Percentiles rank a stretch among this genome's conserved stretches.
phyloP scores from a whole-genome alignment of 1,284 basidiomycete species.

The Fomes fomentarius region DNA sequence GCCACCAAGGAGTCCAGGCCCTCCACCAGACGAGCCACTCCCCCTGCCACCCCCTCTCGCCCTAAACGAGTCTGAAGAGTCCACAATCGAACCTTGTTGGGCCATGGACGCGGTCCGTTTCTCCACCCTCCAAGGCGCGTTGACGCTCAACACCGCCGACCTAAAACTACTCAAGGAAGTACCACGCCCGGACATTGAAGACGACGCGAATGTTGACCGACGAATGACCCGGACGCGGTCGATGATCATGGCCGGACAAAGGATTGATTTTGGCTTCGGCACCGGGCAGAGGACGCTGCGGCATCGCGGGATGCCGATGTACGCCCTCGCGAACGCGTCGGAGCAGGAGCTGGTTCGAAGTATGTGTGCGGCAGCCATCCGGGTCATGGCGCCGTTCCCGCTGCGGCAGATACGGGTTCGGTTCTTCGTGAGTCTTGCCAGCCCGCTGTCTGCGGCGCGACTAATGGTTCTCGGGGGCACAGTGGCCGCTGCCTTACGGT shows the following conservation, averaged over 20 bases:
- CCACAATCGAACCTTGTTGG: constrained; percentile 1
- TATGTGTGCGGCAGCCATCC: background rate
- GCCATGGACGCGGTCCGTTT: constrained; percentile 10
- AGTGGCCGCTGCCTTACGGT: constrained; percentile 16
- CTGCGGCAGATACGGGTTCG: constrained; percentile 9
- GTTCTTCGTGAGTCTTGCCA: constrained; percentile 9
- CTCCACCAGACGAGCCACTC: constrained; percentile 1
- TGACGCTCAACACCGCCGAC: constrained; percentile 1
- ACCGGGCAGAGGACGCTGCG: background rate
- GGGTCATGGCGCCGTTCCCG: constrained; percentile 1
- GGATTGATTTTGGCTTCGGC: constrained; percentile 15
- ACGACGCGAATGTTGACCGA: background rate
- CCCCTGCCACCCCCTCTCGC: background rate
- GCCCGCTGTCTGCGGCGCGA: no score
- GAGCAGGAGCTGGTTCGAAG: constrained; percentile 3
- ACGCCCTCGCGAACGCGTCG: constrained; percentile 14
- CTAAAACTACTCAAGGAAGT: constrained; percentile 13
- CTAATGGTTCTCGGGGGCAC: no score
- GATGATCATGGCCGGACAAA: constrained; percentile 2
- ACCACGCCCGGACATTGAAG: constrained; percentile 1
- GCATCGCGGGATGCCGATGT: constrained; percentile 17
- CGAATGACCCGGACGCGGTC: constrained; percentile 17
- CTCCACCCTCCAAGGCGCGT: constrained; percentile 18
- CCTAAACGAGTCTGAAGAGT: background rate
- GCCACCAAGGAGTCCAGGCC: constrained; percentile 2